Base-by-base conservation (phyloP, 768 basidiomycete species). In the Trichaptum fuscoviolaceum region DNA sequence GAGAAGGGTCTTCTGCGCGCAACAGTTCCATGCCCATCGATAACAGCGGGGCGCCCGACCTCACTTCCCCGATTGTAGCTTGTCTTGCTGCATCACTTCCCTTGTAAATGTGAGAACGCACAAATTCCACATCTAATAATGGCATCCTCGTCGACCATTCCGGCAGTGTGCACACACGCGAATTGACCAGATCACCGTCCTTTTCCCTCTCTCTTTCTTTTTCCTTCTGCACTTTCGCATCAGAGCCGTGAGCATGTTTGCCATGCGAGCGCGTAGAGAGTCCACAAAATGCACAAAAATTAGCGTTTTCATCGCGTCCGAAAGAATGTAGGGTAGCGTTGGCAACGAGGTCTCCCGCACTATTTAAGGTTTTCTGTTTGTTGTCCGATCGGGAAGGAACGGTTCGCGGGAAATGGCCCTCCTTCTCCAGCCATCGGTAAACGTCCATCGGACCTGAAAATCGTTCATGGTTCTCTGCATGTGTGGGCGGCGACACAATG, bases 351-450 rank as follows among this genome's bases (percentile, higher is more conserved):
- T 63, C 25, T 24, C 67, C 64, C 30, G 65, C 65, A n/a, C 23
- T 23, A 25, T 57, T 57, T 64, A 24, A 27, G 42, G 18, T 8
- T 7, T 30, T 60, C 26, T 36, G 24, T 20, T 42, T 27, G 12
- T 4, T 23, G 36, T 58, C 36, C 26, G 60, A 52, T 24, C 35
- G 36, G 7, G 23, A 20, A 17, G 52, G 64, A 34, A 10, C 42
- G 42, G 15, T 52, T 52, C 42, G 5, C 42, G 42, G 42, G 68
- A 80, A 81, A 35, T 73, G 73, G 18, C 76, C 75, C 69, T 77
- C 71, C 23, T 81, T 80, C 66, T 81, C 80, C 23, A 84, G 73
- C 77, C 81, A 84, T 42, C 71, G 75, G 67, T 78, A 82, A 8
- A 84, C 77, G 57, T 83, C 82, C 9, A 76, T 80, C 2, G 77